Conservation (phyloP, 495 filamentous ascomycete genomes). For the Penicillium bovifimosum region DNA sequence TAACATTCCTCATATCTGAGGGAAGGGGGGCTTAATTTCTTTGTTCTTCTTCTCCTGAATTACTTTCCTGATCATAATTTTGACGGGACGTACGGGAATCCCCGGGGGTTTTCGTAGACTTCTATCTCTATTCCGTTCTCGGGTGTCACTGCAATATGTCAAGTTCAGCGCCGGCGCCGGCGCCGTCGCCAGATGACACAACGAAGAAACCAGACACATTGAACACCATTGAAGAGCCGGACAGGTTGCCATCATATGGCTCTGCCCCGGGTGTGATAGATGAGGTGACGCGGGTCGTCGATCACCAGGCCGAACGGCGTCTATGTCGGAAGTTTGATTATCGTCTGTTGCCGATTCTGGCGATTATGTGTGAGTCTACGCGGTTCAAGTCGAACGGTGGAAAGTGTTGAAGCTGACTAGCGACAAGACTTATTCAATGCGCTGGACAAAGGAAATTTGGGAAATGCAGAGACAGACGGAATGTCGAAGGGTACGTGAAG, state of each 20-base stretch:
- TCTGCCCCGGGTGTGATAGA: slow-evolving; percentile 29
- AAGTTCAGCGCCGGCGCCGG: neutral
- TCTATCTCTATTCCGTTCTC: neutral
- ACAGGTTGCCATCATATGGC: slow-evolving; percentile 24
- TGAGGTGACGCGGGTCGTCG: slow-evolving; percentile 34
- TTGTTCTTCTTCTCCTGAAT: slow-evolving; percentile 8
- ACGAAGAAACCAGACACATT: slow-evolving; percentile 15
- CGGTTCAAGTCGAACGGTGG: neutral
- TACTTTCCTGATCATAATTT: neutral
- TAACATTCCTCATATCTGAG: slow-evolving; percentile 21
- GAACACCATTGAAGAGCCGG: slow-evolving; percentile 25
- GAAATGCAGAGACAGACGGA: slow-evolving; percentile 66
- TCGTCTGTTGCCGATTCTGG: slow-evolving; percentile 56
- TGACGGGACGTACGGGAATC: neutral
- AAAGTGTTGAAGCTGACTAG: neutral
- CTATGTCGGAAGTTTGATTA: slow-evolving; percentile 61
- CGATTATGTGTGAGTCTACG: slow-evolving; percentile 52
- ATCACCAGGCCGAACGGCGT: slow-evolving; percentile 52
- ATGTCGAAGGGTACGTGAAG: slow-evolving; percentile 37
- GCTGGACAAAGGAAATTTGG: slow-evolving; percentile 63
- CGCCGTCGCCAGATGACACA: slow-evolving; percentile 15
- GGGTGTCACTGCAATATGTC: slow-evolving; percentile 14
- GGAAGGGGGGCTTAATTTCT: slow-evolving; percentile 15
- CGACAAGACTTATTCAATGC: slow-evolving; percentile 53
- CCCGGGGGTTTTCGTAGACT: neutral